Evolutionary conservation across 129 eudicot species (phyloP).

Genomic region (Flaveria sonorensis): DNA sequence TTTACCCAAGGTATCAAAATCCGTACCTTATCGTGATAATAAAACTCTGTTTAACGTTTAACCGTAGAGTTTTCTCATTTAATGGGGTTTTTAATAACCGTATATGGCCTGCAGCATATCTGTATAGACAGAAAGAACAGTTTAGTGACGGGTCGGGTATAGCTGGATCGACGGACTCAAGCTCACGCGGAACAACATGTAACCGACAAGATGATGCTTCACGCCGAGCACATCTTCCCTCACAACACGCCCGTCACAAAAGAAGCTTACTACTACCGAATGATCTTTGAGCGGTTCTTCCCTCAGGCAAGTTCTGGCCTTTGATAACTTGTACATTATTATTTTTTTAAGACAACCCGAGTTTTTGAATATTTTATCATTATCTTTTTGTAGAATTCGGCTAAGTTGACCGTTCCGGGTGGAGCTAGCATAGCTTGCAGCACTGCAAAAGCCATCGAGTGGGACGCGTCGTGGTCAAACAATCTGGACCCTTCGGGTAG

Average conservation of each 20-base stretch:
- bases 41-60: background rate
- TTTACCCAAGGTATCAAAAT: constrained; percentile 70
- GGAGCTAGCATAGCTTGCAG: constrained; percentile 92
- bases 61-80: background rate
- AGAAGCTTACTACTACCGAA: constrained; percentile 93
- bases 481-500: constrained; percentile 95
- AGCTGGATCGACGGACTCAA: constrained; percentile 99
- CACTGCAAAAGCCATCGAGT: constrained; percentile 84
- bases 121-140: constrained; percentile 94
- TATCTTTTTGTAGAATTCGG: constrained; percentile 63
- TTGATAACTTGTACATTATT: too few species aligned
- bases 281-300: constrained; percentile 90
- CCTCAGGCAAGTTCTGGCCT: constrained; percentile 60
- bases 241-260: constrained; percentile 91
- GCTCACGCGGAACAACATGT: constrained; percentile 83
- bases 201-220: constrained; percentile 81
- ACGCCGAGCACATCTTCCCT: constrained; percentile 75
- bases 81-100: background rate
- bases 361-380: background rate
- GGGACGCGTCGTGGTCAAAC: constrained; percentile 91
- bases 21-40: background rate
- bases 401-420: constrained; percentile 82
- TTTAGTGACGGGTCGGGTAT: constrained; percentile 98
- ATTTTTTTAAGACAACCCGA: background rate
- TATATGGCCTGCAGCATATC: constrained; percentile 66